Percentiles rank a stretch among this genome's conserved stretches.
phyloP scores from a whole-genome alignment of 2,329 filamentous ascomycete genomes.

The Aureobasidium sp. region DNA sequence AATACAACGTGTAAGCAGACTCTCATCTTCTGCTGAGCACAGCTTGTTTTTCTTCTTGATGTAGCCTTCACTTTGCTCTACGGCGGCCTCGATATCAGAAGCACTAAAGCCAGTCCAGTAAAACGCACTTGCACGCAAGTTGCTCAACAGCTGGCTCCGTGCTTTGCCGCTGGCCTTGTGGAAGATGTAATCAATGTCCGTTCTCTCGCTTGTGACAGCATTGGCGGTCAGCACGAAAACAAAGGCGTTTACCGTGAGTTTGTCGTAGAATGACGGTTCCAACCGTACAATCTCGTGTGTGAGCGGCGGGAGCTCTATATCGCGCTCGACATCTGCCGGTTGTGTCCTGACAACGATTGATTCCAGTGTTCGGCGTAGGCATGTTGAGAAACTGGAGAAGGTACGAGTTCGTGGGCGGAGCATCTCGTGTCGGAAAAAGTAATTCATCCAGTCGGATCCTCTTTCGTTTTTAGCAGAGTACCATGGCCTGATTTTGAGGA shows the following conservation, averaged over 20 bases:
- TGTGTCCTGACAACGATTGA: constrained; percentile 75
- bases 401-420: constrained; percentile 46
- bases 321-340: constrained; percentile 58
- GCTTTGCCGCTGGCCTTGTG: constrained; percentile 64
- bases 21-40: constrained; percentile 55
- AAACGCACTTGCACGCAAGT: constrained; percentile 77
- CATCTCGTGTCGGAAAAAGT: constrained; percentile 52
- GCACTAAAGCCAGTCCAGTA: constrained; percentile 72
- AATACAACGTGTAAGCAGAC: constrained; percentile 59
- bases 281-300: constrained; percentile 65
- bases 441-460: constrained; percentile 63
- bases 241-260: constrained; percentile 75
- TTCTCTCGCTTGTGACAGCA: constrained; percentile 77
- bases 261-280: constrained; percentile 79
- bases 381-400: constrained; percentile 46
- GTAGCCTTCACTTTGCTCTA: constrained; percentile 63
- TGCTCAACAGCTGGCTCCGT: constrained; percentile 63
- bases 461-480: constrained; percentile 51
- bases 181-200: constrained; percentile 83
- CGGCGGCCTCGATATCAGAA: constrained; percentile 54
- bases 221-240: constrained; percentile 79
- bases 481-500: constrained; percentile 74
- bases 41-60: constrained; percentile 53
- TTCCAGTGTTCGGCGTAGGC: constrained; percentile 64
- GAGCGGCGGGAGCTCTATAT: constrained; percentile 63